These are phyloP conservation scores for Nymphaea thermarum DNA, from an alignment of 164 flowering plant genomes.

Conservation along the genomic window DNA sequence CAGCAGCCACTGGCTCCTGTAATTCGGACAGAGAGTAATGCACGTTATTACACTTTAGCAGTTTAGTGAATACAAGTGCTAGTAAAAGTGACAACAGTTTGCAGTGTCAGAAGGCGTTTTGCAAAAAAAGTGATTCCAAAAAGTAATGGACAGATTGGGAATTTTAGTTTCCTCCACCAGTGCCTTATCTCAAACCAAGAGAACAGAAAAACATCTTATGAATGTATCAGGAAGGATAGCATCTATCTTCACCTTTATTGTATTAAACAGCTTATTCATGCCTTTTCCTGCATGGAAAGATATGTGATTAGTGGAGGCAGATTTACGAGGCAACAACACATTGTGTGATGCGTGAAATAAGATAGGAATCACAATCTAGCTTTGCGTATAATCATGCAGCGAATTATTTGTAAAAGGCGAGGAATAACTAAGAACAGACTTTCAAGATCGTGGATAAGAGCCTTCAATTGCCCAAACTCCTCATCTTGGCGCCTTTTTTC, in stretches of 20 bases:
- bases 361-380: background rate
- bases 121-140: too few relatives aligned
- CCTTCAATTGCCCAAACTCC: constrained; percentile 54
- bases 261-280: constrained; percentile 28
- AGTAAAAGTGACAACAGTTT: too few relatives aligned
- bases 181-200: too few relatives aligned
- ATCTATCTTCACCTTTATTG: constrained; percentile 36
- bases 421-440: constrained; percentile 24
- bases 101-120: too few relatives aligned
- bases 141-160: too few relatives aligned
- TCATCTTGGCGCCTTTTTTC: constrained; percentile 36
- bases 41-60: too few relatives aligned
- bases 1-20: constrained; percentile 87
- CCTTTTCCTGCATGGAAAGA: constrained; percentile 51
- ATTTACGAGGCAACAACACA: background rate
- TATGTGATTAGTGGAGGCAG: background rate
- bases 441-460: constrained; percentile 67
- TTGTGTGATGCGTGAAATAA: background rate
- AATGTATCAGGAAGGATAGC: background rate
- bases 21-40: constrained; percentile 4
- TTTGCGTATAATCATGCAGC: background rate
- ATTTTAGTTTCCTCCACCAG: too few relatives aligned
- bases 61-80: too few relatives aligned
- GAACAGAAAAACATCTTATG: too few relatives aligned
- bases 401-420: background rate